These are phyloP conservation scores for Diplodia intermedia DNA, from an alignment of 2,329 filamentous ascomycete species.

Conservation along the genomic window DNA sequence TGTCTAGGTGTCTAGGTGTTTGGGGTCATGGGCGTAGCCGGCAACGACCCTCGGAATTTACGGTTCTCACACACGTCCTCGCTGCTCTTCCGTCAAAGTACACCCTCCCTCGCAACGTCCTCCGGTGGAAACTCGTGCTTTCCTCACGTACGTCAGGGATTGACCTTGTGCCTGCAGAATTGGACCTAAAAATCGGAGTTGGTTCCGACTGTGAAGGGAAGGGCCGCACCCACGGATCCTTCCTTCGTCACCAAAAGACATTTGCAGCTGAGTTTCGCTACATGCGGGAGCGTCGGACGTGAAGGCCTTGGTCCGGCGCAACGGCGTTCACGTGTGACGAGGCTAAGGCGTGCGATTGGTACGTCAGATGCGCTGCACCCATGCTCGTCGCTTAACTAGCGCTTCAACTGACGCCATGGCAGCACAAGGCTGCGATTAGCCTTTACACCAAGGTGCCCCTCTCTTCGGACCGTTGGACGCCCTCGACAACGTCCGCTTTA, in stretches of 20 bases:
- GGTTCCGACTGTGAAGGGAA: neutral
- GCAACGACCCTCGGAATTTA: neutral
- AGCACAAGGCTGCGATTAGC: neutral
- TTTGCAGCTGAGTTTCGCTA: too few species aligned
- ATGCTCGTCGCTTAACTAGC: neutral
- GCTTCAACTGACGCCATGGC: neutral
- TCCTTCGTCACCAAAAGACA: too few species aligned
- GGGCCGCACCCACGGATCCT: too few species aligned
- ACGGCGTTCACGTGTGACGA: neutral
- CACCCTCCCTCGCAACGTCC: neutral
- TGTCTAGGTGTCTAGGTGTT: conserved; percentile 1
- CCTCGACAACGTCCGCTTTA: neutral
- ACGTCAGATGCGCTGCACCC: neutral
- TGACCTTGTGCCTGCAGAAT: too few species aligned
- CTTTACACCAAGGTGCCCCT: neutral
- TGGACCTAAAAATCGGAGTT: neutral
- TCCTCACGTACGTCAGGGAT: neutral
- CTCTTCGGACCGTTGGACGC: neutral
- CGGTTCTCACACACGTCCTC: neutral
- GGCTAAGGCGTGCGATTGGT: neutral
- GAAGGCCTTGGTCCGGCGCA: too few species aligned
- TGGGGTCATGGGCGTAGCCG: neutral
- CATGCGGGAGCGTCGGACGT: too few species aligned
- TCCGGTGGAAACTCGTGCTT: neutral
- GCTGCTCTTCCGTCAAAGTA: neutral